Base-by-base conservation (phyloP, 139 green algal genomes). In the Nannochloris sp. region DNA sequence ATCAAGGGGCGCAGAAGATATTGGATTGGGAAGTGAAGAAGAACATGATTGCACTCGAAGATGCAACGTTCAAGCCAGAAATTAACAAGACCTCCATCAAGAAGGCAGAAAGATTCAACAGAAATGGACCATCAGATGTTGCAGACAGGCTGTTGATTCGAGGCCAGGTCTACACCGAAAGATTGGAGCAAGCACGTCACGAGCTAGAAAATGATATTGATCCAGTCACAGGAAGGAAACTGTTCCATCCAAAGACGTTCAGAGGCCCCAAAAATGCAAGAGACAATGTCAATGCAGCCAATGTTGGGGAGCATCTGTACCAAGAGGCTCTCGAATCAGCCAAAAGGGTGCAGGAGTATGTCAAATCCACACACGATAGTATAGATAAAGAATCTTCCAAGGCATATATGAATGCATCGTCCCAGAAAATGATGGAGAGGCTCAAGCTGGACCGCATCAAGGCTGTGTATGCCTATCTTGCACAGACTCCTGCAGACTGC, bases 401-500 rank as follows among this genome's bases (percentile, higher is more conserved):
- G 6, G 50, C 50, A 8, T 56, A 77, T 63, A 49, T 77, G 37
- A 63, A 61, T 37, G 12, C 2, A 2, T 14, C 20, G 29, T 36
- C 49, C 20, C 45, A 86, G 76, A 71, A 51, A 67, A 57, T 92
- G 66, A 79, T 88, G 25, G 71, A 74, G 28, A 30, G 59, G n/a
- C 74, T 92, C 13, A 82, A 88, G 59, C 49, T 64, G 10, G 87
- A 89, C 71, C 75, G 85, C 49, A 88, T 92, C 66, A 61, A 58
- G 2, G 80, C 89, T 73, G 83, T 93, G 62, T 93, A 87, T 65
- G 73, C 79, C 23, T 93, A 90, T 70, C 75, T 93, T 49, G 77
- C 29, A 78, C 58, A 59, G 0, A 51, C 17, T 4, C 6, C 29
- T 20, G 20, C 62, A 57, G 45, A 63, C 51, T 25, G 61, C 49